Percentiles rank a stretch among this genome's conserved stretches.
Conservation (phyloP, 768 basidiomycete species). For the Leucocoprinus birnbaumii region DNA sequence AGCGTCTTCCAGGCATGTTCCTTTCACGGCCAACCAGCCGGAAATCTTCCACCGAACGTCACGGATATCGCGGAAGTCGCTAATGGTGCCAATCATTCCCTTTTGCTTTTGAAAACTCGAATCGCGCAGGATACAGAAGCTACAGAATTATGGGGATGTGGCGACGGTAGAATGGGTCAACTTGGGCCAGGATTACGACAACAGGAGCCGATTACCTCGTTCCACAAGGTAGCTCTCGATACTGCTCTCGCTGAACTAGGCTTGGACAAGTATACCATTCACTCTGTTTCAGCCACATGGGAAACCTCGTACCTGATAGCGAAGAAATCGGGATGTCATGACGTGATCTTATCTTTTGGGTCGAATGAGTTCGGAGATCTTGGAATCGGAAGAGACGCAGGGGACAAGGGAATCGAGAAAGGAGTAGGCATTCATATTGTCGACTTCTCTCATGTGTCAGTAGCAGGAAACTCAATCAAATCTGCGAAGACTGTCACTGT, state of each 20-base stretch:
- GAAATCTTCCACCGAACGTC: slow-evolving; percentile 27
- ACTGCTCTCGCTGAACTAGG: slow-evolving; percentile 28
- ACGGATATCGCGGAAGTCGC: slow-evolving; percentile 47
- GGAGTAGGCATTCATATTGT: slow-evolving; percentile 35
- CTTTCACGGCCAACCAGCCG: slow-evolving; percentile 28
- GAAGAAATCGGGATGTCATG: slow-evolving; percentile 35
- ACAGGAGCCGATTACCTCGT: slow-evolving; percentile 28
- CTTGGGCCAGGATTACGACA: slow-evolving; percentile 47
- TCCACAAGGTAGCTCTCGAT: slow-evolving; percentile 43
- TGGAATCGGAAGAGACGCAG: slow-evolving; percentile 42
- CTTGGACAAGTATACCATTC: slow-evolving; percentile 39
- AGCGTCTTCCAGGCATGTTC: slow-evolving; percentile 38
- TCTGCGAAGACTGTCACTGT: slow-evolving; percentile 27
- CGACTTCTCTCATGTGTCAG: slow-evolving; percentile 35
- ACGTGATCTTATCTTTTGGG: slow-evolving; percentile 75
- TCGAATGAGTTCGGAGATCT: slow-evolving; percentile 83
- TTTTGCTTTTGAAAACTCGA: slow-evolving; percentile 52
- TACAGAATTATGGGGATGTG: slow-evolving; percentile 67
- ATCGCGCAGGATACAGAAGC: slow-evolving; percentile 15
- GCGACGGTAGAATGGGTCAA: slow-evolving; percentile 70
- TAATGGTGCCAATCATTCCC: slow-evolving; percentile 78
- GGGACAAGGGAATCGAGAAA: slow-evolving; percentile 2
- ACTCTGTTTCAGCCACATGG: slow-evolving; percentile 69
- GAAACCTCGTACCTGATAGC: slow-evolving; percentile 80
- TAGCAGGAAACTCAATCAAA: slow-evolving; percentile 20